Evolutionary conservation across 805 yeast genomes (phyloP).

Genomic region (Ogataea paraovalis): DNA sequence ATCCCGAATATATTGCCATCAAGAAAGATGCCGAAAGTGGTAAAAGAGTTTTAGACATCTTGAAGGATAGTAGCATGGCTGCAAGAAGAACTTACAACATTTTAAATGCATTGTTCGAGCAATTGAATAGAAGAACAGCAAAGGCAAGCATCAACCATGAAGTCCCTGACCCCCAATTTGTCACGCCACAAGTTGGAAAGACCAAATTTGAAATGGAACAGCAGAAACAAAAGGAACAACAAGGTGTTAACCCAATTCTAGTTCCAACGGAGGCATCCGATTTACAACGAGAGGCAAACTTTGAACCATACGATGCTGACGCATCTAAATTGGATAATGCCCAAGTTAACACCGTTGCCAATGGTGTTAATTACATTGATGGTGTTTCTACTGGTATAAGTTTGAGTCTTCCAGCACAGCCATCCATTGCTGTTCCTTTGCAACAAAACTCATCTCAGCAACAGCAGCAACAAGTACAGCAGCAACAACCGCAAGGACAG

Average conservation of each 20-base stretch:
- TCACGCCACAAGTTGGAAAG: conserved; percentile 28
- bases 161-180: conserved; percentile 17
- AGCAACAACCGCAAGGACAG: conserved; percentile 1
- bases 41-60: conserved; percentile 60
- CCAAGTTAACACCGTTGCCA: conserved; percentile 20
- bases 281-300: conserved; percentile 7
- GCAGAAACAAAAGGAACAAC: conserved; percentile 6
- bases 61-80: conserved; percentile 73
- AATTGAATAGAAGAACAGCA: conserved; percentile 69
- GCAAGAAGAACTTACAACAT: conserved; percentile 78
- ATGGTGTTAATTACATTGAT: conserved; percentile 33
- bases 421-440: neutral
- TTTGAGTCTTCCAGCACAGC: conserved; percentile 18
- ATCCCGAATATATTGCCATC: conserved; percentile 53
- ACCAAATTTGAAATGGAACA: conserved; percentile 19
- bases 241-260: conserved; percentile 3
- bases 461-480: conserved; percentile 6
- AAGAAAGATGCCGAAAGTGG: conserved; percentile 80
- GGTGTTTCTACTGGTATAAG: conserved; percentile 33
- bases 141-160: conserved; percentile 29
- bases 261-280: conserved; percentile 8
- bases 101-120: conserved; percentile 75
- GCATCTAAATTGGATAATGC: conserved; percentile 17
- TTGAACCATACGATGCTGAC: conserved; percentile 4
- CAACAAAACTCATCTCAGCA: neutral